Conservation (phyloP, 2,329 filamentous ascomycete species). For the Talaromyces sp. region DNA sequence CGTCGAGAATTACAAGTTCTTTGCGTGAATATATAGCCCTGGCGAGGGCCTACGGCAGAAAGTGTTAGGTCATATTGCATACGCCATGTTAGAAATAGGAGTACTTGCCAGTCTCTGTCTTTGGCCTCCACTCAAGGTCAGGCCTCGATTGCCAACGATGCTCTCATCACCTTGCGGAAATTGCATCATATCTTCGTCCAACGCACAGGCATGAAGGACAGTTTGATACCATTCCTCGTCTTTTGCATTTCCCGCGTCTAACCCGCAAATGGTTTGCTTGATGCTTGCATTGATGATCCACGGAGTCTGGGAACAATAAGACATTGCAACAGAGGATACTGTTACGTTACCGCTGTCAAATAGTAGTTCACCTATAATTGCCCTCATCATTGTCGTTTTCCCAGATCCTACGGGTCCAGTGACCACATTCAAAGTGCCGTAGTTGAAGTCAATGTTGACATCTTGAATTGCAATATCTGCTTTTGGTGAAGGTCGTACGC, state of each 20-base stretch:
- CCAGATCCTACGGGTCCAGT: constrained; percentile 8
- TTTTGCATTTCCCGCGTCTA: constrained; percentile 22
- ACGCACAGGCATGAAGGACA: constrained; percentile 28
- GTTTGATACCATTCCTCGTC: constrained; percentile 31
- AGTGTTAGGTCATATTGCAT: not conserved
- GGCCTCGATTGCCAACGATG: constrained; percentile 51
- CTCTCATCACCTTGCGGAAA: constrained; percentile 45
- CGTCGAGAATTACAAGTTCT: constrained; percentile 16
- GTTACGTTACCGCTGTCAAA: constrained; percentile 22
- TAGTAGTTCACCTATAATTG: constrained; percentile 8
- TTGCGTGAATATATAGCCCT: constrained; percentile 50
- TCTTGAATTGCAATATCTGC: constrained; percentile 23
- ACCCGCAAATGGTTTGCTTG: constrained; percentile 30
- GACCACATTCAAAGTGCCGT: constrained; percentile 30
- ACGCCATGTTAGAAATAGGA: not conserved
- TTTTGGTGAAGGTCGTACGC: not conserved
- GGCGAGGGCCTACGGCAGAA: constrained; percentile 35
- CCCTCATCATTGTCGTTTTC: constrained; percentile 5
- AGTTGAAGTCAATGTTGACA: constrained; percentile 43
- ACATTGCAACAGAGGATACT: constrained; percentile 20
- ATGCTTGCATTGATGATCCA: constrained; percentile 33
- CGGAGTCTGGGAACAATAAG: constrained; percentile 40
- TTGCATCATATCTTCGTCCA: constrained; percentile 41
- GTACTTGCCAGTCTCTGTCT: constrained; percentile 57
- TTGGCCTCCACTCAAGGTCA: constrained; percentile 54